Conservation (phyloP, 148 eudicot genomes). For the Rhododendron ferrugineum region DNA sequence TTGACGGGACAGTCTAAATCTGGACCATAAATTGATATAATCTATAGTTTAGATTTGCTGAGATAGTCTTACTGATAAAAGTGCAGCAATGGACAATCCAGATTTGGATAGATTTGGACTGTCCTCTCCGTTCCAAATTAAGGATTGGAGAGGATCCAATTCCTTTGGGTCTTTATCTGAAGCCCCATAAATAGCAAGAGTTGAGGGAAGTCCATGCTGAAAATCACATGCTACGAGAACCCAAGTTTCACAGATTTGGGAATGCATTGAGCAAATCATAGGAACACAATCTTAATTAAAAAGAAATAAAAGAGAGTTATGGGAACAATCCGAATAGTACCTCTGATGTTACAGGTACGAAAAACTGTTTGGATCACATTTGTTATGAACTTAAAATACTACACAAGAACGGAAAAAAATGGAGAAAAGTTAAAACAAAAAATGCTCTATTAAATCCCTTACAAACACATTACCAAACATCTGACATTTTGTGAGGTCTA, state of each 20-base stretch:
- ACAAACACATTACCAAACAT: background rate
- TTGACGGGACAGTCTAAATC: background rate
- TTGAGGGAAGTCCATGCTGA: background rate
- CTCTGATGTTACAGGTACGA: background rate
- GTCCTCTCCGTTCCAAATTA: background rate
- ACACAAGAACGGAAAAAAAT: background rate
- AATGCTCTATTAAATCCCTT: background rate
- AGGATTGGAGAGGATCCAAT: background rate
- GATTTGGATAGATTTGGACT: background rate
- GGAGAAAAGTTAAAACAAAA: background rate
- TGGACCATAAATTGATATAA: background rate
- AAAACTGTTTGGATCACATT: background rate
- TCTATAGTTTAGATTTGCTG: background rate
- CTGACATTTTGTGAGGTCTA: constrained; percentile 7
- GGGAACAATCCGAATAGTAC: background rate
- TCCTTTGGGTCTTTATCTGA: background rate
- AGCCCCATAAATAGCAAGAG: background rate
- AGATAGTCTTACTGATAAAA: too few species aligned
- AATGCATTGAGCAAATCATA: background rate
- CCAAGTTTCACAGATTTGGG: background rate
- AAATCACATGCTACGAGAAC: background rate
- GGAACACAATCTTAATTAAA: background rate
- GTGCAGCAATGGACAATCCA: too few species aligned
- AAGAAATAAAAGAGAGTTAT: background rate
- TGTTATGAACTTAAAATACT: background rate